Conservation (phyloP, 192 early-diverging fungal species). For the Coemansia sp. region DNA sequence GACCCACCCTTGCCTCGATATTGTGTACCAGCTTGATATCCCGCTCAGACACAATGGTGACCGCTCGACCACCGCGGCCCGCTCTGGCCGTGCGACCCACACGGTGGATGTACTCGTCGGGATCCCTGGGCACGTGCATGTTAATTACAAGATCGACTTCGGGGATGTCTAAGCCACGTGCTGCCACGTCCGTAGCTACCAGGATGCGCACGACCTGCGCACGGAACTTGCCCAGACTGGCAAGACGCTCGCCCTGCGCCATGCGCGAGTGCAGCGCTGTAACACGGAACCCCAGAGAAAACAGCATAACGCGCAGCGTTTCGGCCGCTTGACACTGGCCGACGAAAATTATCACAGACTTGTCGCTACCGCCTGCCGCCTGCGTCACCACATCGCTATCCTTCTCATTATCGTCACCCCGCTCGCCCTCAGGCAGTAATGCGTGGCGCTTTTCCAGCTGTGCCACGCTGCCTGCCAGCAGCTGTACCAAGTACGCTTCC, state of each 20-base stretch:
- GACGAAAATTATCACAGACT: constrained; percentile 93
- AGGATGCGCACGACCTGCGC: constrained; percentile 83
- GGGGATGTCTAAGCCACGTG: constrained; percentile 97
- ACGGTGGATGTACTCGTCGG: constrained; percentile 96
- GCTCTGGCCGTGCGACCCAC: constrained; percentile 98
- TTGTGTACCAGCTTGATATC: constrained; percentile 87
- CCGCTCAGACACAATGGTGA: constrained; percentile 83
- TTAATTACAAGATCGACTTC: constrained; percentile 91
- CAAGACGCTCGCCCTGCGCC: constrained; percentile 86
- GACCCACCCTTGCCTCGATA: constrained; percentile 85
- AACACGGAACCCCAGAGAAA: constrained; percentile 86
- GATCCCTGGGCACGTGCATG: constrained; percentile 91
- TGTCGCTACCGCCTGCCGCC: constrained; percentile 43
- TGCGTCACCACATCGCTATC: constrained; percentile 33
- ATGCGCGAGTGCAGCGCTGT: constrained; percentile 92
- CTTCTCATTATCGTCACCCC: constrained; percentile 4
- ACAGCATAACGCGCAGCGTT: constrained; percentile 78
- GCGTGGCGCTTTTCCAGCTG: constrained; percentile 34
- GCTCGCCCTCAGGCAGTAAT: constrained; percentile 36
- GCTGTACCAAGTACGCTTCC: constrained; percentile 80
- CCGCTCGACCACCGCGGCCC: constrained; percentile 82
- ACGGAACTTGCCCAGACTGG: constrained; percentile 90
- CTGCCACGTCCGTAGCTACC: constrained; percentile 96
- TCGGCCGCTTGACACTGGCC: constrained; percentile 84
- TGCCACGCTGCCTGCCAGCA: constrained; percentile 55